Evolutionary conservation across 1,284 basidiomycete genomes (phyloP).

Genomic region (Rugiboletus extremiorientalis): DNA sequence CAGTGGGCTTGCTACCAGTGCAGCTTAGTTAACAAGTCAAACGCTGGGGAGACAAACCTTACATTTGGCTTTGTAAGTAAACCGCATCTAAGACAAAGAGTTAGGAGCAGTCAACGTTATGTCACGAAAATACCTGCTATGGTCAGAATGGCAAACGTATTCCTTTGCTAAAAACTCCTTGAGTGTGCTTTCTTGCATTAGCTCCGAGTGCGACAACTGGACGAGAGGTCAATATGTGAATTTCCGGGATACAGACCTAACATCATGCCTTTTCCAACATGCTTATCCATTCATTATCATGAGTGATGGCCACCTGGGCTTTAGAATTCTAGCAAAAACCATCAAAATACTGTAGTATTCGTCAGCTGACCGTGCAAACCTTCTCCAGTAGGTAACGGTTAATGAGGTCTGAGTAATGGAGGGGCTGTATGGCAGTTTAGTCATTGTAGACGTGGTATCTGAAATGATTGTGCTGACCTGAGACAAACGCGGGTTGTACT

Average conservation of each 20-base stretch:
- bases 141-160: not conserved
- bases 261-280: not conserved
- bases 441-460: not conserved
- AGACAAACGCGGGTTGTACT: not conserved
- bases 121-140: not conserved
- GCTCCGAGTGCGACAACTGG: not conserved
- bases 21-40: not conserved
- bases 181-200: not conserved
- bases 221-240: not conserved
- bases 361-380: not conserved
- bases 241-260: not conserved
- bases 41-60: not conserved
- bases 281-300: not conserved
- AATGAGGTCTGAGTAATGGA: not conserved
- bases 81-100: not conserved
- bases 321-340: not conserved
- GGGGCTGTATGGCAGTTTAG: not conserved
- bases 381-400: conserved; percentile 3
- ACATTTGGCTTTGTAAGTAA: not conserved
- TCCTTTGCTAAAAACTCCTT: not conserved
- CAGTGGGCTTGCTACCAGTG: not conserved
- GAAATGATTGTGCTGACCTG: not conserved
- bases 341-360: not conserved
- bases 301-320: not conserved
- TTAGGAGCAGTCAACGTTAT: not conserved